phyloP scores from a whole-genome alignment of 2,329 filamentous ascomycete genomes.

The Arachnopeziza araneosa region DNA sequence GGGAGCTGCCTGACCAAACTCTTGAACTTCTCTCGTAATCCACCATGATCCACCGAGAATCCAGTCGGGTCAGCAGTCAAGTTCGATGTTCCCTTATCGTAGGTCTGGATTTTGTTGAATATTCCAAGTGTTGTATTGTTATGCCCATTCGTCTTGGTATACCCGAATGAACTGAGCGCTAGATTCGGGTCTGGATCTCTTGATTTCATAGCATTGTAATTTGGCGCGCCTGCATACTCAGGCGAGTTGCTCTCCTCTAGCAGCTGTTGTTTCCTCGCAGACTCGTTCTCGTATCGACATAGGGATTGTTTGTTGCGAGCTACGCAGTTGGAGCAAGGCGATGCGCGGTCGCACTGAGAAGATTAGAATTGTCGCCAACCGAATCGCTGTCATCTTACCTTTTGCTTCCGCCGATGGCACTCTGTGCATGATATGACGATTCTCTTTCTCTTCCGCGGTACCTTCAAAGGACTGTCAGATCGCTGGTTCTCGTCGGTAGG shows the following conservation, averaged over 20 bases:
- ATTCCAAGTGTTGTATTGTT: conserved; percentile 50
- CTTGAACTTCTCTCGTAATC: conserved; percentile 52
- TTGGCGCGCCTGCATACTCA: conserved; percentile 13
- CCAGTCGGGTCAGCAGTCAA: conserved; percentile 15
- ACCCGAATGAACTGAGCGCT: conserved; percentile 42
- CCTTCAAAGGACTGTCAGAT: conserved; percentile 14
- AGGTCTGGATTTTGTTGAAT: conserved; percentile 48
- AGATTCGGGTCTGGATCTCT: conserved; percentile 22
- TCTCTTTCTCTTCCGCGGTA: conserved; percentile 48
- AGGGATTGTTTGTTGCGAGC: conserved; percentile 49
- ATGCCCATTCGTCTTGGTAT: conserved; percentile 42
- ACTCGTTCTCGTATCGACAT: conserved; percentile 50
- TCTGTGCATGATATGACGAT: conserved; percentile 59
- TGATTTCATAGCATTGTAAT: conserved; percentile 16
- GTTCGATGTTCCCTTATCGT: conserved; percentile 29
- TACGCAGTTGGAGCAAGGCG: conserved; percentile 55
- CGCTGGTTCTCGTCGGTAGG: not conserved
- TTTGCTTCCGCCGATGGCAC: conserved; percentile 54
- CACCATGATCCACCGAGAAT: conserved; percentile 33
- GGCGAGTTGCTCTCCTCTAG: conserved; percentile 20
- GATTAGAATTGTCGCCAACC: conserved; percentile 6
- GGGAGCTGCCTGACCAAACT: conserved; percentile 52
- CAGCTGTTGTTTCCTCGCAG: conserved; percentile 27
- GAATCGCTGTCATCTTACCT: conserved; percentile 16
- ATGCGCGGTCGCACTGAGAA: conserved; percentile 50